These are phyloP conservation scores for Pseudocercospora pini-densiflorae DNA, from an alignment of 2,329 filamentous ascomycete species.

Conservation along the genomic window DNA sequence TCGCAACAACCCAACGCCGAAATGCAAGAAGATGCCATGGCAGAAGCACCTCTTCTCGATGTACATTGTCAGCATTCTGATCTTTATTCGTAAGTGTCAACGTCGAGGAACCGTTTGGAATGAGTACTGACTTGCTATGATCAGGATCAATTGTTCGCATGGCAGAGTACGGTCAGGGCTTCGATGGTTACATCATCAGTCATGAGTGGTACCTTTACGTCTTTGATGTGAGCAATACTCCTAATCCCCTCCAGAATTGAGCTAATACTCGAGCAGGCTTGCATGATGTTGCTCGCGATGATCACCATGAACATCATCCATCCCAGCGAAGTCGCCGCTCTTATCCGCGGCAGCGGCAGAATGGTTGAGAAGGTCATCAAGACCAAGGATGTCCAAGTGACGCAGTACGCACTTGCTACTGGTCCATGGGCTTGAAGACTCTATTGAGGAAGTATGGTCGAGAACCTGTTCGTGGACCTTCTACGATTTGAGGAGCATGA, in stretches of 20 bases:
- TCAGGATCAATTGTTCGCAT: constrained; percentile 53
- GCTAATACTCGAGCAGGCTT: background rate
- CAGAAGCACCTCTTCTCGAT: constrained; percentile 47
- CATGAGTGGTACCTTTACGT: constrained; percentile 34
- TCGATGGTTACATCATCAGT: constrained; percentile 50
- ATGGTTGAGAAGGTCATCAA: constrained; percentile 18
- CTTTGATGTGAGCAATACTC: constrained; percentile 17
- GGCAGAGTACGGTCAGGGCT: constrained; percentile 54
- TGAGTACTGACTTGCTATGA: background rate
- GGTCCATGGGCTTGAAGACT: background rate
- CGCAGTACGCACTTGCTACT: background rate
- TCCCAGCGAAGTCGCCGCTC: constrained; percentile 23
- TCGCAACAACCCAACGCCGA: constrained; percentile 18
- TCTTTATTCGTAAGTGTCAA: constrained; percentile 45
- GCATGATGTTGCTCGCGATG: constrained; percentile 25
- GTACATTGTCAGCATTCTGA: constrained; percentile 51
- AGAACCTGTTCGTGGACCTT: background rate
- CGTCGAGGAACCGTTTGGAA: background rate
- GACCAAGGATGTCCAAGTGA: constrained; percentile 16
- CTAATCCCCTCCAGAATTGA: background rate
- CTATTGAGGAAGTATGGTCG: no score
- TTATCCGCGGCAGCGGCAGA: constrained; percentile 21
- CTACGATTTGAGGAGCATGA: background rate
- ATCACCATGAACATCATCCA: constrained; percentile 21
- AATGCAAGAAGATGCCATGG: constrained; percentile 35